Evolutionary conservation across 345 rosid species (phyloP).

Genomic region (Euclidium syriacum): DNA sequence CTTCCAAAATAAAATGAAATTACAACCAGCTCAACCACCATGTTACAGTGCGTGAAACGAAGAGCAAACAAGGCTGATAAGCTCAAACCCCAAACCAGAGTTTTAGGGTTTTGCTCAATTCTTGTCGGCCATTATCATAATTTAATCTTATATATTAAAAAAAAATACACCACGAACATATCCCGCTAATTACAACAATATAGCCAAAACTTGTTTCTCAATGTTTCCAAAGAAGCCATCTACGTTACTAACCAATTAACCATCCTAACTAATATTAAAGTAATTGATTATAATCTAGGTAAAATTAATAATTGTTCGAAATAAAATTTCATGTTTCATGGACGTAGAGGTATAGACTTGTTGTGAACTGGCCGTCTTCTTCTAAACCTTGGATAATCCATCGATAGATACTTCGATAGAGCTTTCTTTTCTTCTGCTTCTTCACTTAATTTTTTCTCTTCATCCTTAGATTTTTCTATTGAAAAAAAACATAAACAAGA

Average conservation of each 20-base stretch:
- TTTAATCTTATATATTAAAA: neutral
- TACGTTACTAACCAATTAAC: constrained; percentile 18
- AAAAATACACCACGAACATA: constrained; percentile 13
- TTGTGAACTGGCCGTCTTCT: constrained; percentile 78
- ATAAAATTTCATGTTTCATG: constrained; percentile 18
- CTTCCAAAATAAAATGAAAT: neutral
- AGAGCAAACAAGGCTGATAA: constrained; percentile 22
- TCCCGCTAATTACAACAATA: constrained; percentile 33
- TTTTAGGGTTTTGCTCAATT: constrained; percentile 27
- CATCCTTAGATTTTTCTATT: constrained; percentile 26
- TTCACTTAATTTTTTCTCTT: constrained; percentile 25
- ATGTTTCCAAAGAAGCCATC: constrained; percentile 4
- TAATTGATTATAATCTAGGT: constrained; percentile 7
- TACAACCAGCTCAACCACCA: constrained; percentile 12
- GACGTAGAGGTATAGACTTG: constrained; percentile 57
- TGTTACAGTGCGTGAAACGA: constrained; percentile 30
- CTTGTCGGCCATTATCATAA: constrained; percentile 29
- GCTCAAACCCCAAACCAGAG: constrained; percentile 30
- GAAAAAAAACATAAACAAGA: neutral
- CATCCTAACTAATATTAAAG: constrained; percentile 6
- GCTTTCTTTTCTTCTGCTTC: constrained; percentile 36
- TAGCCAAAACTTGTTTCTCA: constrained; percentile 28
- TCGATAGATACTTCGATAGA: constrained; percentile 45
- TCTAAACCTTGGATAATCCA: constrained; percentile 65
- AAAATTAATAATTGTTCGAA: neutral